phyloP scores from a whole-genome alignment of 2,329 filamentous ascomycete species.

The Diaporthe australafricana region DNA sequence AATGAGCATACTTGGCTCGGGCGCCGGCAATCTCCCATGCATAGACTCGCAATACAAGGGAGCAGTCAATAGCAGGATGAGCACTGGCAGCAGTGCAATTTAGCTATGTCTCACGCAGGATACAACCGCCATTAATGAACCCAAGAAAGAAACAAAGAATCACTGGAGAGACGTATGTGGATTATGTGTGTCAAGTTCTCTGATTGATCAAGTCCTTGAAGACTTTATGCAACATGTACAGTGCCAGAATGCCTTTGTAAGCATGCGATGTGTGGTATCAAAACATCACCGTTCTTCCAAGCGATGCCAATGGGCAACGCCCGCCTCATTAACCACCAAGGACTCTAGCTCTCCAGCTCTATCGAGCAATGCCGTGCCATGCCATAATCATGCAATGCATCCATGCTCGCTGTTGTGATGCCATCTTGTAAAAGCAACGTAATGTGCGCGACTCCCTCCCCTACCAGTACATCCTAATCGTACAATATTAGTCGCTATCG shows the following conservation, averaged over 20 bases:
- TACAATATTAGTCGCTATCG: background rate
- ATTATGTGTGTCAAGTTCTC: background rate
- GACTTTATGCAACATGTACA: background rate
- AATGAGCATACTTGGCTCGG: background rate
- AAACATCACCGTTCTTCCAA: background rate
- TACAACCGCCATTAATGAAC: background rate
- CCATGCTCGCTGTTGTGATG: slow-evolving; percentile 1
- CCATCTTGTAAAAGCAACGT: background rate
- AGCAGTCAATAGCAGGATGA: background rate
- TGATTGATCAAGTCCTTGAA: background rate
- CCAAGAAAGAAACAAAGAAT: too few relatives aligned
- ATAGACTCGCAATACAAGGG: background rate
- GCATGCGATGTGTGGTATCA: background rate
- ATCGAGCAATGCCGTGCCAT: slow-evolving; percentile 5
- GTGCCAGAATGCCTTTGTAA: background rate
- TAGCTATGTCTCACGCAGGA: background rate
- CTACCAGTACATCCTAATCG: background rate
- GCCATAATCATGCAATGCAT: slow-evolving; percentile 8
- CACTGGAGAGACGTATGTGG: too few relatives aligned
- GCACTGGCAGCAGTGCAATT: too few relatives aligned
- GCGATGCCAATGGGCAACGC: background rate
- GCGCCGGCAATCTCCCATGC: background rate
- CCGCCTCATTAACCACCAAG: background rate
- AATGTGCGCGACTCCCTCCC: background rate
- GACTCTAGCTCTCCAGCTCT: slow-evolving; percentile 3